phyloP scores from a whole-genome alignment of 1,139 yeast species.

The Yamadazyma siamensis region DNA sequence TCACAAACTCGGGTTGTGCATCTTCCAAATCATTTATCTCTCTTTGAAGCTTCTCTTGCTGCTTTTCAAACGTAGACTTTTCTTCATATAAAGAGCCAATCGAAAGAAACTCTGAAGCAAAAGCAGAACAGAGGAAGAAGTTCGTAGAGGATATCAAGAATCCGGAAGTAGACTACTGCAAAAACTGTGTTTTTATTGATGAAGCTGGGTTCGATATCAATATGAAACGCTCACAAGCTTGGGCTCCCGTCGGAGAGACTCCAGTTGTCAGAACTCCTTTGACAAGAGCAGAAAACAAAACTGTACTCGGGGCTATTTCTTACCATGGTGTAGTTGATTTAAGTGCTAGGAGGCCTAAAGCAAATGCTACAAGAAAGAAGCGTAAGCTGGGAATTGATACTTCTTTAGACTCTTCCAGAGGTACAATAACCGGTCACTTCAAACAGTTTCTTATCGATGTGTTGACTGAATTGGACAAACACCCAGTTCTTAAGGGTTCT shows the following conservation, averaged over 20 bases:
- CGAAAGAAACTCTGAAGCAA: constrained; percentile 5
- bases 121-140: constrained; percentile 2
- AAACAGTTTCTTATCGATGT: constrained; percentile 7
- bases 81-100: constrained; percentile 36
- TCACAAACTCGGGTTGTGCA: constrained; percentile 86
- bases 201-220: constrained; percentile 12
- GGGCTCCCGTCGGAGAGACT: constrained; percentile 9
- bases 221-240: constrained; percentile 10
- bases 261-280: constrained; percentile 1
- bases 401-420: constrained; percentile 5
- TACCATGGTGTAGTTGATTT: constrained; percentile 8
- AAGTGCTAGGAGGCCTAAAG: constrained; percentile 9
- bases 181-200: constrained; percentile 11
- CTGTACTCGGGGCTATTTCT: constrained; percentile 10
- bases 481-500: constrained; percentile 5
- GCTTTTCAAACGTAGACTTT: constrained; percentile 79
- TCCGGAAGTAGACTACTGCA: constrained; percentile 2
- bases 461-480: constrained; percentile 7
- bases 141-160: constrained; percentile 2
- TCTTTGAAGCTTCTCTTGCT: constrained; percentile 69
- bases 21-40: constrained; percentile 85
- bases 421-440: constrained; percentile 9
- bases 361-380: constrained; percentile 6
- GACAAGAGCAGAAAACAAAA: constrained; percentile 8
- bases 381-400: constrained; percentile 5